phyloP scores from a whole-genome alignment of 805 yeast species.

The Alloascoidea hylecoeti region DNA sequence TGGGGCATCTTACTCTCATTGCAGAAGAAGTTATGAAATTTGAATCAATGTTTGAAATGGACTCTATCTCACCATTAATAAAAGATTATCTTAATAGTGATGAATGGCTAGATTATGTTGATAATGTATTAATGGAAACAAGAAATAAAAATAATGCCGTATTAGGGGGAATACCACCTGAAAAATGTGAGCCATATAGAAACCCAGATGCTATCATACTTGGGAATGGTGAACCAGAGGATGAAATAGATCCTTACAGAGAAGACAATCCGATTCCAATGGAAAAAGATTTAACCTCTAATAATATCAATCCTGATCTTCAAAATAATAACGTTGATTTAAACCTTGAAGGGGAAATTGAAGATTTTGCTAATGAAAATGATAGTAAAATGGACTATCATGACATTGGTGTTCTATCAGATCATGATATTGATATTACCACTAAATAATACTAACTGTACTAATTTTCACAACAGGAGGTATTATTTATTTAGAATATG shows the following conservation, averaged over 20 bases:
- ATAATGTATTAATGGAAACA: background rate
- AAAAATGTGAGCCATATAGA: conserved; percentile 1
- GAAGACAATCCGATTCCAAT: background rate
- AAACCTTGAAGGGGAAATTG: background rate
- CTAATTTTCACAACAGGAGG: no score
- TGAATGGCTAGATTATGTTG: background rate
- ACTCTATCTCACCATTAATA: background rate
- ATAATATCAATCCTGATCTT: background rate
- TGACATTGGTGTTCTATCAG: background rate
- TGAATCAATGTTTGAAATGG: background rate
- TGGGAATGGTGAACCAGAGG: background rate
- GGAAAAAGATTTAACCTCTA: background rate
- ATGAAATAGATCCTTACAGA: background rate
- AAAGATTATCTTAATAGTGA: background rate
- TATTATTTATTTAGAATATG: no score
- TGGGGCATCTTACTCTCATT: background rate
- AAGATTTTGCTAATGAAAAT: background rate
- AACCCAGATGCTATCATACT: background rate
- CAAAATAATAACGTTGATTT: background rate
- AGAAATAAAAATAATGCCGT: background rate
- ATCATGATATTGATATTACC: background rate
- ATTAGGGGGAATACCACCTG: background rate
- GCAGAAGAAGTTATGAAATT: conserved; percentile 1
- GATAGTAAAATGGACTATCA: background rate
- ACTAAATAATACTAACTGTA: no score